Percentiles rank a stretch among this genome's conserved stretches.
These are phyloP conservation scores for Gnaphalium uliginosum DNA, from an alignment of 129 eudicot genomes.

Conservation along the genomic window DNA sequence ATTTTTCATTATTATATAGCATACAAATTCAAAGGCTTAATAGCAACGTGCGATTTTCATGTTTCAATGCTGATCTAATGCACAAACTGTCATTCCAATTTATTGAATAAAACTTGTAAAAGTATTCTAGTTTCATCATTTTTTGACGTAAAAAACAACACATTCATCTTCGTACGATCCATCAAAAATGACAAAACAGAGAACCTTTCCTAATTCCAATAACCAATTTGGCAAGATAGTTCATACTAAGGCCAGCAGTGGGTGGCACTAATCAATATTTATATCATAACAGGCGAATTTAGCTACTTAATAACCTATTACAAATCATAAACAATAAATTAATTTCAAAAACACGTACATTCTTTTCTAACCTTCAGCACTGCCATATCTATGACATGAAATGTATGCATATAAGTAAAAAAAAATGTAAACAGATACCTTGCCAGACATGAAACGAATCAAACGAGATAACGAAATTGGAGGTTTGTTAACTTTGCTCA, in stretches of 20 bases:
- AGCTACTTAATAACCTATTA: too few relatives aligned
- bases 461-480: conserved; percentile 54
- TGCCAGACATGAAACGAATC: conserved; percentile 51
- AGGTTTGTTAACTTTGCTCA: conserved; percentile 62
- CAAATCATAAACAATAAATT: too few relatives aligned
- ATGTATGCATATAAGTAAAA: neutral
- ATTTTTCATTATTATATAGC: neutral
- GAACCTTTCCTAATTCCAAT: neutral
- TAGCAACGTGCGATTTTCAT: neutral
- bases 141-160: neutral
- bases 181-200: neutral
- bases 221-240: neutral
- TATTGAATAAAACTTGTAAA: neutral
- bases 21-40: neutral
- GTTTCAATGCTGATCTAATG: too few relatives aligned
- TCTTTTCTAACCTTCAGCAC: too few relatives aligned
- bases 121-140: neutral
- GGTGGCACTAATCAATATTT: too few relatives aligned
- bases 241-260: too few relatives aligned
- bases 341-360: too few relatives aligned
- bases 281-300: too few relatives aligned
- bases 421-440: conserved; percentile 29
- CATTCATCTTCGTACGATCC: neutral
- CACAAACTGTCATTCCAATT: too few relatives aligned
- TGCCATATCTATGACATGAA: neutral